Conservation (phyloP, 441 rosid genomes). For the Pelargonium myrrhifolium region DNA sequence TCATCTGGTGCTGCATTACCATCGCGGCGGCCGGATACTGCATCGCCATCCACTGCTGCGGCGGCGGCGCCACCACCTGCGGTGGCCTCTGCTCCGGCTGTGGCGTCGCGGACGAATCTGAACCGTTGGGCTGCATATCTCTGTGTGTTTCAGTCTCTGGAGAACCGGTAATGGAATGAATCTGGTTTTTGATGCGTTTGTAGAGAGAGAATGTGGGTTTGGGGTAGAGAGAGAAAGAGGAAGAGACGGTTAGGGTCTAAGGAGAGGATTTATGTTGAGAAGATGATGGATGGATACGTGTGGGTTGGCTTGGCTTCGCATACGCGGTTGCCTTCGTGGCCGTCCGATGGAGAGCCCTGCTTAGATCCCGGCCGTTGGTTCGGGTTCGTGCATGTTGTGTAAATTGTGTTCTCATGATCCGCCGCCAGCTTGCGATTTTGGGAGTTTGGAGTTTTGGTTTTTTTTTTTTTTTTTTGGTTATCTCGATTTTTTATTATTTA, state of each 20-base stretch:
- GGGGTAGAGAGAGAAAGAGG: constrained; percentile 15
- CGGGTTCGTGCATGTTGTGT: not conserved
- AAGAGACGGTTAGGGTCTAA: constrained; percentile 37
- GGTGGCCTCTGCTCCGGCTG: constrained; percentile 29
- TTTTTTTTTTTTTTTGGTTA: too few relatives aligned
- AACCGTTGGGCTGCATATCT: constrained; percentile 51
- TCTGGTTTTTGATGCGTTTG: too few relatives aligned
- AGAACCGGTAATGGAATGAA: too few relatives aligned
- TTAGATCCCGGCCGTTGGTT: constrained; percentile 36
- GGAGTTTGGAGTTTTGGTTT: too few relatives aligned
- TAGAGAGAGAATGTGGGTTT: constrained; percentile 2
- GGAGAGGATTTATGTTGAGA: constrained; percentile 27
- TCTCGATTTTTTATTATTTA: too few relatives aligned
- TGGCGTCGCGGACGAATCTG: constrained; percentile 43
- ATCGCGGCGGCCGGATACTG: constrained; percentile 65
- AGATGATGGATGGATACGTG: constrained; percentile 20
- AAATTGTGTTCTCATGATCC: not conserved
- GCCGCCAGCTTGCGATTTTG: constrained; percentile 3
- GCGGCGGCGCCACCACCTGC: too few relatives aligned
- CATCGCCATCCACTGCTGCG: constrained; percentile 56
- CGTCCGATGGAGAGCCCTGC: constrained; percentile 38
- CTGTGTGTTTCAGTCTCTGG: constrained; percentile 15
- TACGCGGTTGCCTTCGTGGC: too few relatives aligned
- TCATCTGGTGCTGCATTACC: constrained; percentile 77
- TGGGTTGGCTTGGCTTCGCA: too few relatives aligned